phyloP scores from a whole-genome alignment of 805 yeast genomes.

The Candida pseudofarinosa region DNA sequence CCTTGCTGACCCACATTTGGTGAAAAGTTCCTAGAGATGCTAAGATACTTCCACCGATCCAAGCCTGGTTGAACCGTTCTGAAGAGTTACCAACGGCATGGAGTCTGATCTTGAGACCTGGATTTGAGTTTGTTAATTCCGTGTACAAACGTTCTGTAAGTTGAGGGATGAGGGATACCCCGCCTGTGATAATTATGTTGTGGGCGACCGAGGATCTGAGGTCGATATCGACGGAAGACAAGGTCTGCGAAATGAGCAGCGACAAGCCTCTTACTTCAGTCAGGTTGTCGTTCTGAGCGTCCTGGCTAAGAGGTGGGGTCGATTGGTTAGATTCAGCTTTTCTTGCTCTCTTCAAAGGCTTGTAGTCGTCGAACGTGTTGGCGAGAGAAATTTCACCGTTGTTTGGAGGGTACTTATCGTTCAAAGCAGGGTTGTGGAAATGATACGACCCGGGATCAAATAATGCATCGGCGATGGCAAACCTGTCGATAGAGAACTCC shows the following conservation, averaged over 20 bases:
- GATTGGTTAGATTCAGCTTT: slow-evolving; percentile 35
- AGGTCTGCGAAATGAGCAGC: slow-evolving; percentile 54
- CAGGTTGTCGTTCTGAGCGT: slow-evolving; percentile 3
- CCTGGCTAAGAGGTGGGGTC: slow-evolving; percentile 22
- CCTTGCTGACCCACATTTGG: slow-evolving; percentile 87
- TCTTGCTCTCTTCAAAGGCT: slow-evolving; percentile 63
- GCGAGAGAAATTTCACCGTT: slow-evolving; percentile 52
- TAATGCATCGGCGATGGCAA: slow-evolving; percentile 63
- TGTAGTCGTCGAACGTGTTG: slow-evolving; percentile 56
- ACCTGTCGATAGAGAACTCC: slow-evolving; percentile 58
- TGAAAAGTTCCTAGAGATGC: slow-evolving; percentile 91
- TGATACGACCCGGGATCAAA: slow-evolving; percentile 56
- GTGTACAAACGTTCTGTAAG: slow-evolving; percentile 69
- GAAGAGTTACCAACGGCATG: slow-evolving; percentile 74
- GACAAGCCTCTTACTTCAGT: slow-evolving; percentile 47
- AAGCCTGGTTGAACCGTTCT: slow-evolving; percentile 77
- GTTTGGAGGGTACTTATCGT: slow-evolving; percentile 30
- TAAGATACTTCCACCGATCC: slow-evolving; percentile 91
- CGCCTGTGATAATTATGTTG: slow-evolving; percentile 84
- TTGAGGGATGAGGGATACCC: slow-evolving; percentile 76
- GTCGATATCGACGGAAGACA: slow-evolving; percentile 69
- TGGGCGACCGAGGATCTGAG: slow-evolving; percentile 82
- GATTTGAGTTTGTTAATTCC: slow-evolving; percentile 66
- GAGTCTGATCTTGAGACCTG: slow-evolving; percentile 81
- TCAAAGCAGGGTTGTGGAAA: slow-evolving; percentile 18